Percentiles rank a stretch among this genome's conserved stretches.
phyloP scores from a whole-genome alignment of 805 yeast genomes.

The Candida boleticola region DNA sequence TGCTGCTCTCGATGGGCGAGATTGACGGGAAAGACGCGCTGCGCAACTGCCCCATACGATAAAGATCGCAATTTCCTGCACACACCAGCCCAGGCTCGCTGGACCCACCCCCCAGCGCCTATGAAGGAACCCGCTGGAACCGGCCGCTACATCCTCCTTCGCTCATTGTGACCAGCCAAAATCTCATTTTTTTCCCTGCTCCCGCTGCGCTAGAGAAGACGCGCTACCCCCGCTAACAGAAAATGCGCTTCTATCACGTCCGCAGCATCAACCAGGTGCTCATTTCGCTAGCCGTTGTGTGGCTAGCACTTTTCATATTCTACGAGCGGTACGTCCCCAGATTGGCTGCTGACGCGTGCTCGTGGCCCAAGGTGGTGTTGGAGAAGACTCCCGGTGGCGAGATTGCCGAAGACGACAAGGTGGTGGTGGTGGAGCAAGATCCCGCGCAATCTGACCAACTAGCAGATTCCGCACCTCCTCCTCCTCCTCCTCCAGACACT shows the following conservation, averaged over 20 bases:
- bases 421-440: background rate
- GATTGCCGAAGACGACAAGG: background rate
- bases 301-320: conserved; percentile 29
- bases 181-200: too few relatives aligned
- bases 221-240: too few relatives aligned
- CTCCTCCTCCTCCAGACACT: background rate
- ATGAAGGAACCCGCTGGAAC: too few relatives aligned
- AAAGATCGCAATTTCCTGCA: too few relatives aligned
- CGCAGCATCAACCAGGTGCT: conserved; percentile 28
- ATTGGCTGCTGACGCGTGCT: conserved; percentile 24
- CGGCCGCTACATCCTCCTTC: too few relatives aligned
- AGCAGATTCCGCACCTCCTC: background rate
- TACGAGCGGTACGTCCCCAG: conserved; percentile 34
- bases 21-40: too few relatives aligned
- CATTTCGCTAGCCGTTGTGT: conserved; percentile 18
- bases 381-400: background rate
- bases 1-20: too few relatives aligned
- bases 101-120: too few relatives aligned
- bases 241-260: conserved; percentile 10
- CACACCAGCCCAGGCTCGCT: too few relatives aligned
- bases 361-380: conserved; percentile 25
- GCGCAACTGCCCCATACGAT: too few relatives aligned
- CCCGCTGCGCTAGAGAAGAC: too few relatives aligned
- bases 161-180: too few relatives aligned
- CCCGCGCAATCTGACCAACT: background rate